phyloP scores from a whole-genome alignment of 257 asterid species.

The Nicotiana tomentosiformis region DNA sequence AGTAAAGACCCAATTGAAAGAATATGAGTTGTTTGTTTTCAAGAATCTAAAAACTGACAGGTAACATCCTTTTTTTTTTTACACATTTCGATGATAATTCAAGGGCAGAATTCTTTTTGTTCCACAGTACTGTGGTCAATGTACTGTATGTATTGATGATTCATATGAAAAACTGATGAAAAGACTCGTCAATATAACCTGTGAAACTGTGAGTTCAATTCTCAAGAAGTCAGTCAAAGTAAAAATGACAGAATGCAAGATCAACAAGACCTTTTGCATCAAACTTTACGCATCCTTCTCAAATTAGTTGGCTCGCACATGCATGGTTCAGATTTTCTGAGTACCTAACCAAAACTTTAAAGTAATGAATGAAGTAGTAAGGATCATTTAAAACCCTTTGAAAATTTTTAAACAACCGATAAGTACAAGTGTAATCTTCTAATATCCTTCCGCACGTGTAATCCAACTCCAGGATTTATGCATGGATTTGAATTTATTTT shows the following conservation, averaged over 20 bases:
- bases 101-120: background rate
- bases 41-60: background rate
- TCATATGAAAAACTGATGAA: background rate
- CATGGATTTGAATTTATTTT: too few relatives aligned
- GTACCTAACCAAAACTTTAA: too few relatives aligned
- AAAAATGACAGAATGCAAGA: background rate
- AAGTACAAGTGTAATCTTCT: too few relatives aligned
- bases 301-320: background rate
- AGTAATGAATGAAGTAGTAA: too few relatives aligned
- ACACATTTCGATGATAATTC: background rate
- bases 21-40: conserved; percentile 16
- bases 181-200: background rate
- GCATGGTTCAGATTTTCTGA: too few relatives aligned
- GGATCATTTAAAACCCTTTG: too few relatives aligned
- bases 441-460: too few relatives aligned
- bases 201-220: background rate
- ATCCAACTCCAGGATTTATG: too few relatives aligned
- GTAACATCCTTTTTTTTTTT: background rate
- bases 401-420: too few relatives aligned
- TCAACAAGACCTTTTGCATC: background rate
- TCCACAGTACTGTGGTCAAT: background rate
- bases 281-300: background rate
- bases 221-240: background rate
- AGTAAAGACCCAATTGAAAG: conserved; percentile 16
- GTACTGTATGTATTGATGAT: background rate